phyloP scores from a whole-genome alignment of 2,329 filamentous ascomycete genomes.

The Diaporthe citri region DNA sequence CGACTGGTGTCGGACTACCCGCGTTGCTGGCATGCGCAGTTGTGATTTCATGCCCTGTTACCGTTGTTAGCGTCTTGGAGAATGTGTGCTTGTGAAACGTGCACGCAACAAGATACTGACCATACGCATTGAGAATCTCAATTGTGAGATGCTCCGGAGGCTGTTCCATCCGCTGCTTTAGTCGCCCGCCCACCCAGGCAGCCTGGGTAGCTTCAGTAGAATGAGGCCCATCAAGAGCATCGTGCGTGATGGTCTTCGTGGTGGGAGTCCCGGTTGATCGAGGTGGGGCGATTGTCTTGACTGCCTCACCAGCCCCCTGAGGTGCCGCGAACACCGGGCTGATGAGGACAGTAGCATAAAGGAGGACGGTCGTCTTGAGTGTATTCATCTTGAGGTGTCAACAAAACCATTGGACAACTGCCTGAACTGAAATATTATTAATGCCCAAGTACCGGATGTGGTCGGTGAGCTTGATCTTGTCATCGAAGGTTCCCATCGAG shows the following conservation, averaged over 20 bases:
- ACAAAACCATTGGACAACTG: neutral
- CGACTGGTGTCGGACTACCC: conserved; percentile 32
- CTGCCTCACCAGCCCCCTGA: neutral
- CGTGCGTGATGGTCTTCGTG: no score
- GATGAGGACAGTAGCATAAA: neutral
- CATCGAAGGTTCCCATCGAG: neutral
- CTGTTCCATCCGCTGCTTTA: neutral
- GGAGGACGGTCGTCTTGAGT: neutral
- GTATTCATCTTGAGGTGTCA: neutral
- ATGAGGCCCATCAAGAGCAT: neutral
- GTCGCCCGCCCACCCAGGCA: neutral
- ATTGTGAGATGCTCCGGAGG: conserved; percentile 26
- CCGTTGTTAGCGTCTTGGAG: neutral
- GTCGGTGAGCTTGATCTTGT: neutral
- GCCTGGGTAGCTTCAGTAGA: neutral
- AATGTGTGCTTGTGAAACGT: neutral
- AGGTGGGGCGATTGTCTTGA: no score
- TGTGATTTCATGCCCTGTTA: conserved; percentile 31
- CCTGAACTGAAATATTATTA: neutral
- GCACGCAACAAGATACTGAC: neutral
- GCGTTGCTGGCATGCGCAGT: conserved; percentile 40
- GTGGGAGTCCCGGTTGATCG: no score
- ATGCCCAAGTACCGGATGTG: neutral
- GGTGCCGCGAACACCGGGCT: neutral
- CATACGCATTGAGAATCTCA: conserved; percentile 21